A percentile compares a stretch with the other conserved stretches of the same genome.
These are phyloP conservation scores for Candida argentea DNA, from an alignment of 805 yeast species.

Conservation along the genomic window DNA sequence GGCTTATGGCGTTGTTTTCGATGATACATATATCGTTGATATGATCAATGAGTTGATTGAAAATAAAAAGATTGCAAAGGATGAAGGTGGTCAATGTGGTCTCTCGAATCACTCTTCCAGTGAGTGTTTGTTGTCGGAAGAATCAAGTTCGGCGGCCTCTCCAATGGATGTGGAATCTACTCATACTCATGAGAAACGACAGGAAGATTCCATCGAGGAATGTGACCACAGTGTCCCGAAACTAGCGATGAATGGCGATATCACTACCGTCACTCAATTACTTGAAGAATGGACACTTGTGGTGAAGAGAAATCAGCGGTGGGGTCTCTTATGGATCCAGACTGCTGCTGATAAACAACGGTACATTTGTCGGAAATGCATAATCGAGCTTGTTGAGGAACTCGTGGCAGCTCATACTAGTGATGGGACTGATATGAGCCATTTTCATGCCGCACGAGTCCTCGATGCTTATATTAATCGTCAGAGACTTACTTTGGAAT, in stretches of 20 bases:
- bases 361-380: conserved; percentile 1
- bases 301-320: conserved; percentile 1
- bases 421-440: too few species aligned
- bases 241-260: conserved; percentile 1
- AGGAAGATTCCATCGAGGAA: not conserved
- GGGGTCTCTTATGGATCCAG: conserved; percentile 2
- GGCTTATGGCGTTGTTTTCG: conserved; percentile 1
- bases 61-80: too few species aligned
- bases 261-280: conserved; percentile 1
- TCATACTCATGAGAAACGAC: not conserved
- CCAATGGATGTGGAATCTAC: too few species aligned
- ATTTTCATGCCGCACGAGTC: not conserved
- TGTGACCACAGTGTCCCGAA: not conserved
- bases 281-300: conserved; percentile 1
- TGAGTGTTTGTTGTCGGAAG: too few species aligned
- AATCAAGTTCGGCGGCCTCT: too few species aligned
- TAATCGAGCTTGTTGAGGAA: conserved; percentile 2
- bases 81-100: too few species aligned
- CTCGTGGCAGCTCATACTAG: not conserved
- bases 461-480: conserved; percentile 1
- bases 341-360: not conserved
- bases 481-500: conserved; percentile 1
- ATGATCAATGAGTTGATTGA: not conserved
- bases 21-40: not conserved
- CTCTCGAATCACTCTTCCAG: too few species aligned